Evolutionary conservation across 208 protist genomes (phyloP).

Genomic region (Sergeia podlipaevii): DNA sequence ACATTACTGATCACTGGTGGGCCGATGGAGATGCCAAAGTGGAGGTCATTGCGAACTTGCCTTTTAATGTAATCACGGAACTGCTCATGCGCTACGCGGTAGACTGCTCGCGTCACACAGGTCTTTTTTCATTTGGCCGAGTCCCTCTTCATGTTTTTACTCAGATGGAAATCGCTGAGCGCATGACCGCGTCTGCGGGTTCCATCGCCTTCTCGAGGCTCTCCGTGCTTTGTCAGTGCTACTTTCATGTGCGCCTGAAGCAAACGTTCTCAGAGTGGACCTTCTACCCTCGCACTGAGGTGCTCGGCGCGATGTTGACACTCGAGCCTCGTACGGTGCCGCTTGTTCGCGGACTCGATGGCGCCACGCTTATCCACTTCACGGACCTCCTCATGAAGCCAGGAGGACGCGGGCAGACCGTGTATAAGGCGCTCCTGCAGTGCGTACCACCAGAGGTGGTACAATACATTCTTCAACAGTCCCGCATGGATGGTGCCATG

Average conservation of each 20-base stretch:
- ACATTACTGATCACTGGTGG: slow-evolving; percentile 71
- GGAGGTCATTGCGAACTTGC: slow-evolving; percentile 86
- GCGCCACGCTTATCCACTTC: slow-evolving; percentile 76
- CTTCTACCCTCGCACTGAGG: slow-evolving; percentile 85
- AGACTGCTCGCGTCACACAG: slow-evolving; percentile 62
- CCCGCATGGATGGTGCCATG: slow-evolving; percentile 77
- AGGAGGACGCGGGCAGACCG: slow-evolving; percentile 44
- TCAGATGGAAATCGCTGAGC: slow-evolving; percentile 84
- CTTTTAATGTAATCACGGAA: slow-evolving; percentile 77
- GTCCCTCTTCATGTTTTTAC: slow-evolving; percentile 87
- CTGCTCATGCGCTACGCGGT: slow-evolving; percentile 83
- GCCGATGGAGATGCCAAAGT: slow-evolving; percentile 76
- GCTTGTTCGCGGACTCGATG: slow-evolving; percentile 46
- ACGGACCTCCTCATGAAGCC: slow-evolving; percentile 72
- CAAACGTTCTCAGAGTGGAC: slow-evolving; percentile 79
- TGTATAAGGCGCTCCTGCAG: slow-evolving; percentile 63
- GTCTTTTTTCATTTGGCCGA: slow-evolving; percentile 77
- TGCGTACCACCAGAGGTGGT: slow-evolving; percentile 69
- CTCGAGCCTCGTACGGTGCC: slow-evolving; percentile 65
- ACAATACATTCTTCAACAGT: slow-evolving; percentile 82
- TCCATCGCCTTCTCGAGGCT: slow-evolving; percentile 81
- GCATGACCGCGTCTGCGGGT: slow-evolving; percentile 65
- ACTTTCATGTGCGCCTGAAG: slow-evolving; percentile 73
- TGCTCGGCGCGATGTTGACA: slow-evolving; percentile 74
- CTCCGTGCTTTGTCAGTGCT: slow-evolving; percentile 76